These are phyloP conservation scores for Ochromonas danica DNA, from an alignment of 108 stramenopile species.

Conservation along the genomic window DNA sequence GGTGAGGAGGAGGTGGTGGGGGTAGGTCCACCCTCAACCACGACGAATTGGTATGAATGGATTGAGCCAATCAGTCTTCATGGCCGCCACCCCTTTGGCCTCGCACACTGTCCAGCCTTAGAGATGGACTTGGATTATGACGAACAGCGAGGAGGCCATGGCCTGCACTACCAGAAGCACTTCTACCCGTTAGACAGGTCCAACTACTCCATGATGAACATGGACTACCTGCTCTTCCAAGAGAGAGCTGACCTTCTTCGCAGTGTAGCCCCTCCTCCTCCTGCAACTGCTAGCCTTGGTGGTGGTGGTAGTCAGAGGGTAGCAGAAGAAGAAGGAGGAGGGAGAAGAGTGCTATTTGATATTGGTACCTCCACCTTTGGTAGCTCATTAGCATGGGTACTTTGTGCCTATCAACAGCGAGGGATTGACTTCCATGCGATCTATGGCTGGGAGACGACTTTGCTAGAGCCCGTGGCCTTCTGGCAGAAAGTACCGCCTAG, in stretches of 20 bases:
- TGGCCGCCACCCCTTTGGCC: constrained; percentile 18
- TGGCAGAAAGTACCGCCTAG: not conserved
- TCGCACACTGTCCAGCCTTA: not conserved
- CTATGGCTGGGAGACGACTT: constrained; percentile 3
- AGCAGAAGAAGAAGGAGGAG: not conserved
- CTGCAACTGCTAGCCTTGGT: not conserved
- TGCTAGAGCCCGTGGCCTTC: constrained; percentile 22
- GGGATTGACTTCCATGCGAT: constrained; percentile 18
- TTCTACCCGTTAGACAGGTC: not conserved
- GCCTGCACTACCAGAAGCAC: not conserved
- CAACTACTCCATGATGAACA: not conserved
- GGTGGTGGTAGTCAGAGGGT: not conserved
- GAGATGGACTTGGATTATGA: not conserved
- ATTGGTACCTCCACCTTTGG: constrained; percentile 10
- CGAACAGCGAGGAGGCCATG: not conserved
- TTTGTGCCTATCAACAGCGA: constrained; percentile 8
- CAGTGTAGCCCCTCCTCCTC: not conserved
- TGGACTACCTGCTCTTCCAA: not conserved
- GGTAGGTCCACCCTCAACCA: constrained; percentile 4
- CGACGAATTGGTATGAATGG: constrained; percentile 22
- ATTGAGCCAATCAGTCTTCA: constrained; percentile 25
- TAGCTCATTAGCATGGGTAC: not conserved
- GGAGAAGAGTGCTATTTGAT: constrained; percentile 9
- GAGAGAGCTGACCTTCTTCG: not conserved
- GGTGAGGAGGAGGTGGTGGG: not conserved